These are phyloP conservation scores for Aureobasidium sp. DNA, from an alignment of 2,329 filamentous ascomycete species.

Conservation along the genomic window DNA sequence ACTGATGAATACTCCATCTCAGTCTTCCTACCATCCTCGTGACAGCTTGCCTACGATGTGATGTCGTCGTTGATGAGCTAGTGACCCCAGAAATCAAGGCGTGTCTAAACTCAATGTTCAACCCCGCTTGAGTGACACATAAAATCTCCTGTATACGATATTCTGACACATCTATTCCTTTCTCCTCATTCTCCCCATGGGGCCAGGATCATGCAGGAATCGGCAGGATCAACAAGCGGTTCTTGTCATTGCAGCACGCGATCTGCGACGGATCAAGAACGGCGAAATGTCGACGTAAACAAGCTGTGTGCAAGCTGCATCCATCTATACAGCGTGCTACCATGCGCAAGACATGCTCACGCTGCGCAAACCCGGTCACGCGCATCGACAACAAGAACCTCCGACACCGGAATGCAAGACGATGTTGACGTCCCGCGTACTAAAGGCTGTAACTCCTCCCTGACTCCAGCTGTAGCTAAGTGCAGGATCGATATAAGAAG, in stretches of 20 bases:
- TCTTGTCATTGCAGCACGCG: not conserved
- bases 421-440: no score
- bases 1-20: not conserved
- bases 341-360: not conserved
- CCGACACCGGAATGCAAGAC: not conserved
- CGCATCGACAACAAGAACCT: not conserved
- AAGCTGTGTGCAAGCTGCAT: not conserved
- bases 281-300: not conserved
- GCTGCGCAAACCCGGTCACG: not conserved
- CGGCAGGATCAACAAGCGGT: not conserved
- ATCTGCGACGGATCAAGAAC: not conserved
- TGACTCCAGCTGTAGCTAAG: no score
- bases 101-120: constrained; percentile 1
- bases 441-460: no score
- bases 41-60: not conserved
- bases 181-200: constrained; percentile 11
- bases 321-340: not conserved
- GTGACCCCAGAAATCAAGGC: not conserved
- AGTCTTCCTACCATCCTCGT: not conserved
- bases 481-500: no score
- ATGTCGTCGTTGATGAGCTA: constrained; percentile 6
- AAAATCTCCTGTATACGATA: not conserved
- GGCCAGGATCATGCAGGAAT: not conserved
- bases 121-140: constrained; percentile 9
- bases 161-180: constrained; percentile 10